phyloP scores from a whole-genome alignment of 2,329 filamentous ascomycete species.

The Dothistroma septosporum region DNA sequence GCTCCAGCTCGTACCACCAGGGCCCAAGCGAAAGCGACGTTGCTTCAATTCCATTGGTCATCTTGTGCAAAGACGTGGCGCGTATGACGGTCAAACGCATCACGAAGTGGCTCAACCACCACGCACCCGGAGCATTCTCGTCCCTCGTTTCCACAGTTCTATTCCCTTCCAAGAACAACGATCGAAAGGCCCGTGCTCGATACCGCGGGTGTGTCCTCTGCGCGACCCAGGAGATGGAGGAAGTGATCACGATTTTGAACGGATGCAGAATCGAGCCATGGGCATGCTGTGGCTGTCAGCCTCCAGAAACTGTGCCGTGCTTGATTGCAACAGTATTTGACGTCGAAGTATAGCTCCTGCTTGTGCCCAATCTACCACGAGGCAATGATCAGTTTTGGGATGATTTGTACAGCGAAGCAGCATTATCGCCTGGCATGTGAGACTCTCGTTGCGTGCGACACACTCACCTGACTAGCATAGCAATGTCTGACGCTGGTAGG shows the following conservation, averaged over 20 bases:
- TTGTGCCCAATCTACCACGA: too few relatives aligned
- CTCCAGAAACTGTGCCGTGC: not conserved
- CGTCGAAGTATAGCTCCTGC: too few relatives aligned
- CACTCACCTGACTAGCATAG: slow-evolving; percentile 6
- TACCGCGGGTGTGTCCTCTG: not conserved
- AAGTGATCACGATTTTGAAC: not conserved
- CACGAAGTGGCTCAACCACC: not conserved
- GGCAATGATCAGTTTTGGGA: too few relatives aligned
- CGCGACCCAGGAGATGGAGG: too few relatives aligned
- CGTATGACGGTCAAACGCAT: not conserved
- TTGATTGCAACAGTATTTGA: not conserved
- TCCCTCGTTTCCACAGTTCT: not conserved
- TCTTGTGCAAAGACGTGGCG: not conserved
- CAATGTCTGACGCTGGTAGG: slow-evolving; percentile 7
- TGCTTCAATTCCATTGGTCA: not conserved
- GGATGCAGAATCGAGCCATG: not conserved
- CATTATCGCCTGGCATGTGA: too few relatives aligned
- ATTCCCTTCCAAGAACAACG: not conserved
- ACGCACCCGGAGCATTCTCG: not conserved
- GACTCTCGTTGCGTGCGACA: not conserved
- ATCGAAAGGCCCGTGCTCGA: not conserved
- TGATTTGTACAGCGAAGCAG: too few relatives aligned
- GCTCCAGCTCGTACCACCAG: not conserved
- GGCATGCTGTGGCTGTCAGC: not conserved
- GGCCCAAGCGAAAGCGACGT: not conserved